Evolutionary conservation across 805 yeast genomes (phyloP).

Genomic region (Yarrowia keelungensis): DNA sequence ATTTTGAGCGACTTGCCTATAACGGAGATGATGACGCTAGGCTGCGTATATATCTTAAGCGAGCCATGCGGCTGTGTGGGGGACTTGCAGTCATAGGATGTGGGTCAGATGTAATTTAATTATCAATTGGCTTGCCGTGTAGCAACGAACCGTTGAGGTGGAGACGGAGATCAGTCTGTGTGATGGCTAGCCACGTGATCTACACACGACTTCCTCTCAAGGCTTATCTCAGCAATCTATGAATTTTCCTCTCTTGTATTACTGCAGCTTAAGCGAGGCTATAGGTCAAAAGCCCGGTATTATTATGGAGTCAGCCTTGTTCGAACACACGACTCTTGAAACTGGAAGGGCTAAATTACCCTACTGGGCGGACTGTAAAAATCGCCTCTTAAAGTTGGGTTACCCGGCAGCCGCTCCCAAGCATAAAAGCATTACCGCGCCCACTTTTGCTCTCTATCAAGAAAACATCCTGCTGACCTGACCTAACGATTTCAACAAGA

Average conservation of each 20-base stretch:
- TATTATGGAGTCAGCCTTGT: not conserved
- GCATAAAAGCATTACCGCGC: constrained; percentile 24
- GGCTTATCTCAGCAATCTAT: not conserved
- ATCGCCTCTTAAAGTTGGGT: not conserved
- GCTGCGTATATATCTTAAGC: not conserved
- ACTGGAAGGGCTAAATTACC: not conserved
- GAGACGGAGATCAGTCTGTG: not conserved
- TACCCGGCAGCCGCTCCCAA: constrained; percentile 22
- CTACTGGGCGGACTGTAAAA: constrained; percentile 15
- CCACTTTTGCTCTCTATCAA: constrained; percentile 24
- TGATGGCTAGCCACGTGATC: not conserved
- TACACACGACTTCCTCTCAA: not conserved
- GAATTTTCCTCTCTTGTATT: not conserved
- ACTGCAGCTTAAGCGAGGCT: constrained; percentile 15
- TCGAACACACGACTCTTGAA: not conserved
- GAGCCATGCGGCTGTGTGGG: constrained; percentile 14
- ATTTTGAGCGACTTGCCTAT: constrained; percentile 1
- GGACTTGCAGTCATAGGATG: not conserved
- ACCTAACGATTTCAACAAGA: constrained; percentile 37
- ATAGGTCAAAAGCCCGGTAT: not conserved
- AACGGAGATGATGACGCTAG: not conserved
- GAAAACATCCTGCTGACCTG: constrained; percentile 34
- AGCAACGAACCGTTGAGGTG: not conserved
- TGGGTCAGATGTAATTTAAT: not conserved
- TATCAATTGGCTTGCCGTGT: not conserved